Conservation (phyloP, 352 stramenopile genomes). For the Phytopythium vexans region DNA sequence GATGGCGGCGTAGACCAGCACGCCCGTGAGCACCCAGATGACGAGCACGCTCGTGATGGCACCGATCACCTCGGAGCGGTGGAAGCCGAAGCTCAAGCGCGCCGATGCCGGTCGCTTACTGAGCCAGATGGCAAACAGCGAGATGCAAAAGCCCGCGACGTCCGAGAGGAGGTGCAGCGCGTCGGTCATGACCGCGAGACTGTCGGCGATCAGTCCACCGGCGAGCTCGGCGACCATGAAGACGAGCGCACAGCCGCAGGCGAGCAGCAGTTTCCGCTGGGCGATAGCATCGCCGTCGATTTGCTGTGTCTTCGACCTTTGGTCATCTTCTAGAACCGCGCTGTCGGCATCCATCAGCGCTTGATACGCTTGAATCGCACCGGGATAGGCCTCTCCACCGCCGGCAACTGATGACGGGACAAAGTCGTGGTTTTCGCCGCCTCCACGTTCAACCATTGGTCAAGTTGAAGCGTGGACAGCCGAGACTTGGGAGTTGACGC, state of each 20-base stretch:
- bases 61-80: constrained; percentile 93
- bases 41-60: constrained; percentile 92
- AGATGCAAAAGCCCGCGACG: constrained; percentile 75
- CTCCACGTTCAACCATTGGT: no score
- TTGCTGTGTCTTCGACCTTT: no score
- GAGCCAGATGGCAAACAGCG: constrained; percentile 73
- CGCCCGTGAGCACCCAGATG: constrained; percentile 93
- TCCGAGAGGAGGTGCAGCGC: constrained; percentile 73
- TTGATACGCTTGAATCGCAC: no score
- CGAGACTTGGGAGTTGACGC: no score
- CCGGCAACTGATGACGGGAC: no score
- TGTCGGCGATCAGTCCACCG: constrained; percentile 90
- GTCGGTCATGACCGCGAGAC: constrained; percentile 93
- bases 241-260: constrained; percentile 74
- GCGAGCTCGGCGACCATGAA: constrained; percentile 96
- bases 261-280: constrained; percentile 62
- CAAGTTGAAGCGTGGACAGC: no score
- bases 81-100: constrained; percentile 92
- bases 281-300: no score
- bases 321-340: no score
- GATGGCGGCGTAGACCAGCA: constrained; percentile 93
- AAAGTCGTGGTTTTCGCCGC: no score
- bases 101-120: constrained; percentile 62
- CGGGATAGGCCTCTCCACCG: no score
- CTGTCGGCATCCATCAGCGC: no score